A percentile compares a stretch with the other conserved stretches of the same genome.
Evolutionary conservation across 257 asterid species (phyloP).

Genomic region (Plectranthus barbatus): DNA sequence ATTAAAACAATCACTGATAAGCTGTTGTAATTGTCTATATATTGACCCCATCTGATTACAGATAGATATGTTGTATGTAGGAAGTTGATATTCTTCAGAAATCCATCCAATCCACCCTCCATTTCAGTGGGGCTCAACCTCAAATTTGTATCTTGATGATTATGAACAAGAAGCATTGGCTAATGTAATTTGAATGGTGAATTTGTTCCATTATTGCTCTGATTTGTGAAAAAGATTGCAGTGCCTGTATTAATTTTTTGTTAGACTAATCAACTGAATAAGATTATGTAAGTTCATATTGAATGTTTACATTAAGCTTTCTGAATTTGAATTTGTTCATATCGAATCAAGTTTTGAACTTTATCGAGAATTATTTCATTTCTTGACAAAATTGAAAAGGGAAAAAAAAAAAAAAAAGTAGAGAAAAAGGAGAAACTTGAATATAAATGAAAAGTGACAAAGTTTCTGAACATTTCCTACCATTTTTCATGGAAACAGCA

Average conservation of each 20-base stretch:
- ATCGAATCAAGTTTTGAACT: no score
- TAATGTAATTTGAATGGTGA: slow-evolving; percentile 1
- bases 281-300: no score
- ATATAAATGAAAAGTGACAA: no score
- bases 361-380: no score
- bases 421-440: no score
- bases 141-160: background rate
- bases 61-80: slow-evolving; percentile 10
- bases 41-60: background rate
- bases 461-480: background rate
- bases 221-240: slow-evolving; percentile 1
- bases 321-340: no score
- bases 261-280: background rate
- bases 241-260: no score
- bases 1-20: background rate
- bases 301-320: no score
- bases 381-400: no score
- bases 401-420: no score
- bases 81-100: slow-evolving; percentile 15
- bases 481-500: slow-evolving; percentile 17
- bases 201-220: slow-evolving; percentile 7
- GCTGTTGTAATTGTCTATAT: background rate
- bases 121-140: slow-evolving; percentile 3
- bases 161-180: background rate
- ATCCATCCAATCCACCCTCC: background rate